Evolutionary conservation across 2,329 filamentous ascomycete genomes (phyloP), one percentile per base, ranked within the genome.

Genomic region (Colletotrichum cereale): DNA sequence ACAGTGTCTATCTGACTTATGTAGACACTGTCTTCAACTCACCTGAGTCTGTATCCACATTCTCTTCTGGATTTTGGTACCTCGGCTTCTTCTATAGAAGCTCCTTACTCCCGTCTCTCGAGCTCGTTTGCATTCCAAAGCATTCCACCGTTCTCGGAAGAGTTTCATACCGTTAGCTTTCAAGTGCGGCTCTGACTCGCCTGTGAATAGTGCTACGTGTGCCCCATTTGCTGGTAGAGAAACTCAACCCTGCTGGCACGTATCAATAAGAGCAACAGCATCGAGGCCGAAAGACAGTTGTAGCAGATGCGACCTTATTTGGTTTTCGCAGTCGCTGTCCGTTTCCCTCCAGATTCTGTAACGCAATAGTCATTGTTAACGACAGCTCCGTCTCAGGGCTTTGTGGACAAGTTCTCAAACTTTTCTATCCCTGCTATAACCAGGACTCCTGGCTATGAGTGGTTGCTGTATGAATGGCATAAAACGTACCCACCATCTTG

Each of bases 1-100:
- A 72, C 65, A 72, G 69, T 72, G 69, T 53, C 7, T 21, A 31
- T n/a, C 2, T n/a, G 1, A 2, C 24, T 14, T 6, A 2, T 4
- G 11, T 24, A 26, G 7, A 63, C 48, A 63, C 61, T 55, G 61
- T 55, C 16, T 21, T 14, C 47, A 21, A 29, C 18, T 18, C 34
- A 21, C 29, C 21, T 16, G 1, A 31, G 29, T 21, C 34, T 40
- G 24, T 2, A 55, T 24, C 11, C 14, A 14, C 34, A 36, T 36
- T 26, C 21, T 36, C 12, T 5, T 12, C 29, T 24, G 14, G 7
- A 6, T n/a, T 34, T 16, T 2, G 29, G 12, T 34, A n/a, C 12
- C 5, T 11, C 2, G n/a, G 16, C 31, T 38, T 36, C 18, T n/a
- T 24, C 53, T 16, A 21, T n/a, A n/a, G n/a, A n/a, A n/a, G 21